Evolutionary conservation across 768 basidiomycete genomes (phyloP).

Genomic region (Pleurotus pulmonarius): DNA sequence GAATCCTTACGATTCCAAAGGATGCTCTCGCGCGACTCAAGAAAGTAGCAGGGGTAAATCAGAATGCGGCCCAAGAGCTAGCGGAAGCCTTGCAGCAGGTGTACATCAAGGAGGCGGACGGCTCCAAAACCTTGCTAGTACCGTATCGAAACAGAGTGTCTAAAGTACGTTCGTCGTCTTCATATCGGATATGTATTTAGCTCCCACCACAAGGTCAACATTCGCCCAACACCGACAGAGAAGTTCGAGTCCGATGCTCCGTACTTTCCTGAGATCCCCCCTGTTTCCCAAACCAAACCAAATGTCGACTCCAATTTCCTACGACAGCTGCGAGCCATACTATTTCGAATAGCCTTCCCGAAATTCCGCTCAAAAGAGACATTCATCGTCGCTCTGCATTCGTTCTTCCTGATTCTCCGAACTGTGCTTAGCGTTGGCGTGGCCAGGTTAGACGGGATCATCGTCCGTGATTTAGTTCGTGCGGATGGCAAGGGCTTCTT

Average conservation of each 20-base stretch:
- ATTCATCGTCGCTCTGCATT: constrained; percentile 71
- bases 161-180: constrained; percentile 39
- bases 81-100: constrained; percentile 53
- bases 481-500: constrained; percentile 85
- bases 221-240: constrained; percentile 43
- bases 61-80: constrained; percentile 36
- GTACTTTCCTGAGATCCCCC: constrained; percentile 58
- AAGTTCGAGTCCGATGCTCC: constrained; percentile 49
- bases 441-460: constrained; percentile 83
- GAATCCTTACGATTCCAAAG: constrained; percentile 31
- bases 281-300: constrained; percentile 43
- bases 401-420: constrained; percentile 78
- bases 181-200: background rate
- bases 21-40: constrained; percentile 24
- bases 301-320: constrained; percentile 69
- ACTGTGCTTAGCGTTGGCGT: constrained; percentile 88
- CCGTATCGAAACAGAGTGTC: constrained; percentile 55
- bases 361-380: constrained; percentile 65
- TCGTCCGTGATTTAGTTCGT: constrained; percentile 81
- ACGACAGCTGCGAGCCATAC: constrained; percentile 67
- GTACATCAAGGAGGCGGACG: constrained; percentile 56
- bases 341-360: constrained; percentile 68
- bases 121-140: constrained; percentile 61
- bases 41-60: constrained; percentile 20
- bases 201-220: constrained; percentile 28